Conservation (phyloP, 352 stramenopile species). For the Pelagophyceae sp. region DNA sequence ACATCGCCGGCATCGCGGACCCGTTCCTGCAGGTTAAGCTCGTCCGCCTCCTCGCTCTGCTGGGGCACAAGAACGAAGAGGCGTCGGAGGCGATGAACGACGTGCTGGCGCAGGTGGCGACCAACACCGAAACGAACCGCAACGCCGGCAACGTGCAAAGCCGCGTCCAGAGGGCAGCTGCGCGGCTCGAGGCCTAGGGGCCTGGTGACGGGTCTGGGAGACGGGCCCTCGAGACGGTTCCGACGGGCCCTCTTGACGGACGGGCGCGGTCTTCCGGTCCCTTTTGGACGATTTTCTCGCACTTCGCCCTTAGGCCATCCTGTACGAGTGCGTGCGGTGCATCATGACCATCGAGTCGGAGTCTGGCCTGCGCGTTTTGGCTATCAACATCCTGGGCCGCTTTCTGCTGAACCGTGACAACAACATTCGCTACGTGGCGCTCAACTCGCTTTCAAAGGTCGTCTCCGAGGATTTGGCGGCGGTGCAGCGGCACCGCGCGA, state of each 20-base stretch:
- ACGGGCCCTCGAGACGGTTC: no score
- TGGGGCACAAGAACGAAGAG: slow-evolving; percentile 88
- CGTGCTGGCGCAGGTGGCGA: slow-evolving; percentile 96
- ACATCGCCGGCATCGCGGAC: slow-evolving; percentile 94
- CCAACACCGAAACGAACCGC: slow-evolving; percentile 98
- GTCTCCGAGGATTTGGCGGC: slow-evolving; percentile 63
- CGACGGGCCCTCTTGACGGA: slow-evolving; percentile 62
- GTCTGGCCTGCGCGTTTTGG: slow-evolving; percentile 85
- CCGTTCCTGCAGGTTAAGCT: slow-evolving; percentile 91
- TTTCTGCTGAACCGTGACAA: slow-evolving; percentile 99
- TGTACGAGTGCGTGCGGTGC: slow-evolving; percentile 98
- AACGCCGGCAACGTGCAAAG: slow-evolving; percentile 99
- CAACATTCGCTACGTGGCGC: slow-evolving; percentile 99
- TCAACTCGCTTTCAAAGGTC: slow-evolving; percentile 92
- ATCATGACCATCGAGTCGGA: slow-evolving; percentile 98
- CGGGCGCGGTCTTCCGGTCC: not conserved
- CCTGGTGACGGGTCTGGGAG: no score
- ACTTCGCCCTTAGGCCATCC: no score
- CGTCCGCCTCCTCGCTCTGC: slow-evolving; percentile 71
- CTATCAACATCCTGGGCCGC: slow-evolving; percentile 97
- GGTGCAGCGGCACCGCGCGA: slow-evolving; percentile 94
- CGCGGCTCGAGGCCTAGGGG: no score
- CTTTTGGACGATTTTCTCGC: no score
- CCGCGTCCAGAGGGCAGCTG: no score
- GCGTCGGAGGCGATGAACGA: slow-evolving; percentile 87